Base-by-base conservation (phyloP, 1,284 basidiomycete genomes). In the Sanguinoderma infundibulare region DNA sequence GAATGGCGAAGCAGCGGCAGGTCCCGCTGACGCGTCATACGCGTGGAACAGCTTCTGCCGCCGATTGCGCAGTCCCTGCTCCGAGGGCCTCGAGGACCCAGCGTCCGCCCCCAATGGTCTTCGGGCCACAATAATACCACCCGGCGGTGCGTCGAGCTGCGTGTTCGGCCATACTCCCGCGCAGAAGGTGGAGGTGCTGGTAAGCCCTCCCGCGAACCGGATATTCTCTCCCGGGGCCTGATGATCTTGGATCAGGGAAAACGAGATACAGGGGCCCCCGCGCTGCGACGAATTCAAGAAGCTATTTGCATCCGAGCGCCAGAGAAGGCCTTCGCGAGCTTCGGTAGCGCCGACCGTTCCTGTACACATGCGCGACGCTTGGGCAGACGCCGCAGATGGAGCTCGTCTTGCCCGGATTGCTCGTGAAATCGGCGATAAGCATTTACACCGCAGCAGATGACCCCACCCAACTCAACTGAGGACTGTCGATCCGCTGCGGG, bases 351-450 rank as follows among this genome's bases (percentile, higher is more conserved):
- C 36, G n/a, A 24, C 51, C 39, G 61, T 63, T 55, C 59, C 60
- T 63, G 59, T 57, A 15, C 64, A 57, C 61, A 46, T 60, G 64
- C 39, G n/a, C 24, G 9, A 15, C 22, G 40, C 46, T 34, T 47
- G 42, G 34, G 40, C 22, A 17, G 9, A 42, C 40, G 40, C n/a
- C 32, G 39, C 42, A 22, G 42, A 38, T 28, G 24, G 35, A 34
- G 39, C 30, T 34, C 47, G 39, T 38, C 53, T 51, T 38, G n/a
- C 17, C 63, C 47, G 52, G 53, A 42, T 46, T 57, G 57, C 55
- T 55, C 52, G 57, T 49, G 61, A 61, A n/a, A 63, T 61, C 61
- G 64, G 61, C 59, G 64, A 66, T 66, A 63, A 57, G 59, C 64
- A 63, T 63, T 22, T 52, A 24, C 30, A 59, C 59, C 56, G 61